These are phyloP conservation scores for Fusarium annulatum DNA, from an alignment of 2,329 filamentous ascomycete species.

Conservation along the genomic window DNA sequence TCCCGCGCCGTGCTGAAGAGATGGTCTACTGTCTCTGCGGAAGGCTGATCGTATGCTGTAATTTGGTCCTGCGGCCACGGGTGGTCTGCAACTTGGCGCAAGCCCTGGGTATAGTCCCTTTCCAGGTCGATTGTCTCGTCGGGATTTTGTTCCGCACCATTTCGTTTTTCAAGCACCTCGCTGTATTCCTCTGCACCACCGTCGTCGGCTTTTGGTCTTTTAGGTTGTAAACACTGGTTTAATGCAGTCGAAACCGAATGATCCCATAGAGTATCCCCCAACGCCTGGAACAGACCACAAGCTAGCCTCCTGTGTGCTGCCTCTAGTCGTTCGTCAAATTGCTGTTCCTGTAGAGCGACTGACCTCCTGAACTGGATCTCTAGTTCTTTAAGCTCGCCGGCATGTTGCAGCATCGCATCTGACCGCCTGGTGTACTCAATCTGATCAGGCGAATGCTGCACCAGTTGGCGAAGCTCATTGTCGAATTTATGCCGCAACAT, in stretches of 20 bases:
- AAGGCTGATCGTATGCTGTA: no score
- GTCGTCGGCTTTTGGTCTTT: fast-evolving
- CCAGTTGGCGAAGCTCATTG: not conserved
- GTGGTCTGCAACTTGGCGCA: no score
- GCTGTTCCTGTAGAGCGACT: fast-evolving
- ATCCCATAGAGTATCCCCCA: not conserved
- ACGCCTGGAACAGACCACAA: not conserved
- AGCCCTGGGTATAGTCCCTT: no score
- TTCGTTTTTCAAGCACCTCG: fast-evolving
- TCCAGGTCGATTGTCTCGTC: no score
- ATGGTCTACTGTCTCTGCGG: no score
- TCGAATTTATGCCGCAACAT: fast-evolving
- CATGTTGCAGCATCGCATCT: not conserved
- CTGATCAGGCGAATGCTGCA: fast-evolving
- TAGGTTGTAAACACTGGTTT: fast-evolving
- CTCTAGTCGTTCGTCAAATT: not conserved
- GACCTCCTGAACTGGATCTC: not conserved
- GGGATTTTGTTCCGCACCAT: fast-evolving
- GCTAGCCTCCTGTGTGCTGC: fast-evolving
- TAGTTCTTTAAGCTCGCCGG: not conserved
- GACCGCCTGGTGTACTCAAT: fast-evolving
- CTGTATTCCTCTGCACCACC: fast-evolving
- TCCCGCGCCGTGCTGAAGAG: no score
- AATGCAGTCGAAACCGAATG: not conserved
- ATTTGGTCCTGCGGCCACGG: no score